Percentiles rank a stretch among this genome's conserved stretches.
Conservation (phyloP, 371 early-diverging fungal species). For the Mucor indicus region DNA sequence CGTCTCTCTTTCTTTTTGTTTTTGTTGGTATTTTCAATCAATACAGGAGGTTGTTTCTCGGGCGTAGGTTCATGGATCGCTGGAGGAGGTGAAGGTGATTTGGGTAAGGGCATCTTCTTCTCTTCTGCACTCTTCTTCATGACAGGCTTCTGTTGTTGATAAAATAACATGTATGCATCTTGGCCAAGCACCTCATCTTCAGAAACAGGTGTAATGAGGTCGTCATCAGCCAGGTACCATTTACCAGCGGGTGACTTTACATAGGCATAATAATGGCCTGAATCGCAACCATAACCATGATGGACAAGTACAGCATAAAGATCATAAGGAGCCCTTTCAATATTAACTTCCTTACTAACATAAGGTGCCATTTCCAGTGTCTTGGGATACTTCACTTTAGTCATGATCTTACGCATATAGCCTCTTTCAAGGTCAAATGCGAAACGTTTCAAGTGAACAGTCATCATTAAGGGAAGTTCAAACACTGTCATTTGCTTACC, state of each 20-base stretch:
- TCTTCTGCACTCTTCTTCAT: no score
- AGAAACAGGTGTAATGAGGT: constrained; percentile 58
- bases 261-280: constrained; percentile 79
- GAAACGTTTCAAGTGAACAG: constrained; percentile 62
- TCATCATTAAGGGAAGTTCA: constrained; percentile 52
- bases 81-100: background rate
- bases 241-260: constrained; percentile 66
- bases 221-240: constrained; percentile 85
- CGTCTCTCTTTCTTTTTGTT: background rate
- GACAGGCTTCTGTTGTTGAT: constrained; percentile 24
- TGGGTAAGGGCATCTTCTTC: no score
- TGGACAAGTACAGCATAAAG: constrained; percentile 82
- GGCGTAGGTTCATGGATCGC: background rate
- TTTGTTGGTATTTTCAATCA: background rate
- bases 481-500: constrained; percentile 76
- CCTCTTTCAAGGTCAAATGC: constrained; percentile 48
- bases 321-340: constrained; percentile 43
- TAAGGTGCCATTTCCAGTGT: constrained; percentile 54
- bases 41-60: background rate
- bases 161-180: constrained; percentile 87
- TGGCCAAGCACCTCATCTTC: constrained; percentile 63
- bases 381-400: constrained; percentile 46
- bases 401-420: constrained; percentile 60
- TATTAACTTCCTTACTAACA: constrained; percentile 28
- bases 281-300: constrained; percentile 64